Evolutionary conservation across 2,329 filamentous ascomycete genomes (phyloP), one percentile per base, ranked within the genome.

Genomic region (Epichloe typhina): DNA sequence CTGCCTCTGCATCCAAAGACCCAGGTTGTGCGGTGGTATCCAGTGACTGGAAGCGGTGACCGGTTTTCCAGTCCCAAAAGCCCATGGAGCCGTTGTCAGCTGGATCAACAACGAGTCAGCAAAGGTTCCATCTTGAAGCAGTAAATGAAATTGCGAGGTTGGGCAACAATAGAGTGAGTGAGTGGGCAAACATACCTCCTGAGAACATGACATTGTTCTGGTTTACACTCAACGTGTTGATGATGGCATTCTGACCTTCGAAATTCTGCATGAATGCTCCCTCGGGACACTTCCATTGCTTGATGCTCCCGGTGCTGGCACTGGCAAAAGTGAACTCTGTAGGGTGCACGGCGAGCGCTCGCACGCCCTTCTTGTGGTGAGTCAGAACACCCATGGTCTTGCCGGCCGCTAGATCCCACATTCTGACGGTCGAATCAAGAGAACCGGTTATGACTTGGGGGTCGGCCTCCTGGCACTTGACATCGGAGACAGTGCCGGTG

Each of bases 201-300:
- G 89, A 93, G 68, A 98, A 96, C 53, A 98, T 70, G 15, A 97
- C 88, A 60, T 96, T 93, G 64, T 96, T 88, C 61, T 94, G 87
- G 66, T 98, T 98, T 35, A 93, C 89, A 42, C 88, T 79, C 44
- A 98, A 72, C 0, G 89, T 89, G 69, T 98, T 98, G 72, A 98
- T 91, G 65, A 98, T 94, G 53, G 88, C 81, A 62, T 96, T 96
- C 63, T 97, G 91, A 4, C 91, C 91, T 42, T 95, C 88, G 62
- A 97, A 97, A 64, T 97, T 97, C 67, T 96, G 90, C 93, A 98
- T 98, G 65, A 98, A 97, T 15, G 88, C 88, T 38, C 91, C 94
- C 64, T 96, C 89, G 1, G 94, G 94, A 58, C 90, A 97, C 67
- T 97, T 96, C 91, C 93, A 98, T 70, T 98, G 93, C 74, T 98